Evolutionary conservation across 257 asterid species (phyloP).

Genomic region (Solanum corneliomulleri): DNA sequence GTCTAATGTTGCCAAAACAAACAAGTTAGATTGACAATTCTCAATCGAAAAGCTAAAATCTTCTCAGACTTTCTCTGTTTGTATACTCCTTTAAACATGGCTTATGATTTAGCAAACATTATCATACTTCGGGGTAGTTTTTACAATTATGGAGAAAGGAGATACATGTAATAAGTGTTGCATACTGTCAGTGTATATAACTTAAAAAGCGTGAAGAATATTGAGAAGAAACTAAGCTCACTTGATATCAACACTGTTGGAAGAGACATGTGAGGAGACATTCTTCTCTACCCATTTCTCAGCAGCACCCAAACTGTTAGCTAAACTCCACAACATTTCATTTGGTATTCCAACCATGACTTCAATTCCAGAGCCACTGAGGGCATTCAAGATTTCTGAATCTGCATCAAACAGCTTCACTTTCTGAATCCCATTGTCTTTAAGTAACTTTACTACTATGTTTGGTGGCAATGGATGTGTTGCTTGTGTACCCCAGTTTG

Average conservation of each 20-base stretch:
- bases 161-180: background rate
- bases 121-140: background rate
- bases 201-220: background rate
- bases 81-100: background rate
- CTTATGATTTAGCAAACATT: background rate
- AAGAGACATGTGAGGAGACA: conserved; percentile 59
- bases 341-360: conserved; percentile 97
- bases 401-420: conserved; percentile 93
- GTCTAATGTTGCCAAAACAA: background rate
- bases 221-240: conserved; percentile 2
- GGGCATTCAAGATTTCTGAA: conserved; percentile 31
- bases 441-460: conserved; percentile 52
- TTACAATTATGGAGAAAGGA: background rate
- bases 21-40: background rate
- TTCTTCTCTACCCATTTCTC: conserved; percentile 80
- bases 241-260: conserved; percentile 79
- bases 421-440: conserved; percentile 71
- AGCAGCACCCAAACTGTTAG: conserved; percentile 61
- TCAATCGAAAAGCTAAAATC: background rate
- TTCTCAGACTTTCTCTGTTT: background rate
- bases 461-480: conserved; percentile 66
- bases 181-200: background rate
- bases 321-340: conserved; percentile 56
- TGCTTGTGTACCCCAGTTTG: conserved; percentile 89
- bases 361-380: conserved; percentile 79